Conservation (phyloP, 2,329 filamentous ascomycete genomes). For the Fusarium penzigii region DNA sequence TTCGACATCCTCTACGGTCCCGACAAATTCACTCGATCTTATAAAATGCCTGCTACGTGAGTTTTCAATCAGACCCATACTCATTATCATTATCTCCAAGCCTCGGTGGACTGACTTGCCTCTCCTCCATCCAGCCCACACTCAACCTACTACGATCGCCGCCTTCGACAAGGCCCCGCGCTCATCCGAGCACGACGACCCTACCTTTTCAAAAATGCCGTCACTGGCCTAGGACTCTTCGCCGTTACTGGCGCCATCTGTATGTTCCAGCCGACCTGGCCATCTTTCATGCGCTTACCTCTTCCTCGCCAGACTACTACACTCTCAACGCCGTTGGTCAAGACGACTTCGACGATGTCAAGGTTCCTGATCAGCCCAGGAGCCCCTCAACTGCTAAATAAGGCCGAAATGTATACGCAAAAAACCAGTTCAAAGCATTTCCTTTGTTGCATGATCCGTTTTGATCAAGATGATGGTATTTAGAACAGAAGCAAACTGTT, state of each 20-base stretch:
- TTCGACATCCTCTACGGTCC: not conserved
- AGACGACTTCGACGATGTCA: slow-evolving; percentile 95
- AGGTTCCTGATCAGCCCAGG: slow-evolving; percentile 74
- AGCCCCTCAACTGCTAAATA: slow-evolving; percentile 44
- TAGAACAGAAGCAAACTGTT: slow-evolving; percentile 11
- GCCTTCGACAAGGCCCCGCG: slow-evolving; percentile 82
- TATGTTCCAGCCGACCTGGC: slow-evolving; percentile 54
- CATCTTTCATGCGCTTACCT: slow-evolving; percentile 15
- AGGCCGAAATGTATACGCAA: not conserved
- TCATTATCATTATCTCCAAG: not conserved
- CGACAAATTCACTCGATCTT: not conserved
- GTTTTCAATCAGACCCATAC: slow-evolving; percentile 4
- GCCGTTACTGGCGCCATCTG: slow-evolving; percentile 82
- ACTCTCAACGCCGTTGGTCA: slow-evolving; percentile 85
- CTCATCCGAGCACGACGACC: slow-evolving; percentile 89
- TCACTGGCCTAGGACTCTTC: slow-evolving; percentile 76
- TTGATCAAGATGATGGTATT: slow-evolving; percentile 1
- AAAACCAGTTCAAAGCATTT: slow-evolving; percentile 3
- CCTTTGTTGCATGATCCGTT: slow-evolving; percentile 5
- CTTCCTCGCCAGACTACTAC: slow-evolving; percentile 50
- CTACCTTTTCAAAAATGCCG: slow-evolving; percentile 85
- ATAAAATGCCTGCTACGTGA: slow-evolving; percentile 27
- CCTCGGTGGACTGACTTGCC: slow-evolving; percentile 22
- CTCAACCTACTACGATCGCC: slow-evolving; percentile 86
- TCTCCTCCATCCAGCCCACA: slow-evolving; percentile 42